phyloP scores from a whole-genome alignment of 148 eudicot genomes.

The Camellia granthamiana region DNA sequence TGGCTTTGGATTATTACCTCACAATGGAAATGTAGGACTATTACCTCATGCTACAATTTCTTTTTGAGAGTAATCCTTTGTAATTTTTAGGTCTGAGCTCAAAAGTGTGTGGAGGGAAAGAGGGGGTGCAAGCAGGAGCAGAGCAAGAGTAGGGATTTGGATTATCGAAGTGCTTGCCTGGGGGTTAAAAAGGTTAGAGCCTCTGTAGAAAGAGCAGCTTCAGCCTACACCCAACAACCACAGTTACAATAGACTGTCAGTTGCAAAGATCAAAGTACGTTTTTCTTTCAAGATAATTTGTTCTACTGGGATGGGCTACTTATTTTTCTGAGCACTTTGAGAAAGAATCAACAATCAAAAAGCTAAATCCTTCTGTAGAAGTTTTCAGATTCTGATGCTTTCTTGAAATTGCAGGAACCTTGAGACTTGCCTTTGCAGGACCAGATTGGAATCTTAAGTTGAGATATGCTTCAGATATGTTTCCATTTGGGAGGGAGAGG shows the following conservation, averaged over 20 bases:
- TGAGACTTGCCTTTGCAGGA: conserved; percentile 12
- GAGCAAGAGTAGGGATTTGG: neutral
- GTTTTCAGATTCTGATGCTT: conserved; percentile 17
- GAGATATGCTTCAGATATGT: neutral
- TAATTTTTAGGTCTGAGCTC: neutral
- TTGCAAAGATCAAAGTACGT: neutral
- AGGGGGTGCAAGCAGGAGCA: neutral
- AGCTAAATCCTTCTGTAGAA: neutral
- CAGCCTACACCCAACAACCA: neutral
- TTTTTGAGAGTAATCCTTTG: neutral
- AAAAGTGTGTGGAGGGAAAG: neutral
- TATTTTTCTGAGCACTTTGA: neutral
- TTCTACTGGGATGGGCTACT: neutral
- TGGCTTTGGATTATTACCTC: too few species aligned
- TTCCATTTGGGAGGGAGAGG: neutral
- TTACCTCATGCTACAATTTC: too few species aligned
- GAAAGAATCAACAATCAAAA: neutral
- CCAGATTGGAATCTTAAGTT: conserved; percentile 4
- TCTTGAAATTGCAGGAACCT: conserved; percentile 21
- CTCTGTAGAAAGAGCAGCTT: neutral
- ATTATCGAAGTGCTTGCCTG: neutral
- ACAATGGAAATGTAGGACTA: too few species aligned
- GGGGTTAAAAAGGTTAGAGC: neutral
- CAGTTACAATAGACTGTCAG: neutral
- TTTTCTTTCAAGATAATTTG: conserved; percentile 12